Evolutionary conservation across 2,329 filamentous ascomycete genomes (phyloP), one percentile per base, ranked within the genome.

Genomic region (Fusarium brevicatenulatum): DNA sequence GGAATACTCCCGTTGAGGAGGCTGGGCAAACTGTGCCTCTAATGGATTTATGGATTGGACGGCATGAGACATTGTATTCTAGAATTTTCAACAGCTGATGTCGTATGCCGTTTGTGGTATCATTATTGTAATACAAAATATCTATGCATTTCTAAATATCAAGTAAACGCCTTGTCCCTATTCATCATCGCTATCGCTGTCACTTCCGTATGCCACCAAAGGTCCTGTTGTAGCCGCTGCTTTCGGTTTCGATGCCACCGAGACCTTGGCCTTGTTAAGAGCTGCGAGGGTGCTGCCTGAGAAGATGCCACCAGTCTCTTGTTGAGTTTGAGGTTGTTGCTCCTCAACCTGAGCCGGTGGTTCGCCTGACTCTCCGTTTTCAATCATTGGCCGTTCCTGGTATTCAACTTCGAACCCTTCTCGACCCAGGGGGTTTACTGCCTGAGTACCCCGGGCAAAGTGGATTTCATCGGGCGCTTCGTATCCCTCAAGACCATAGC

Each of bases 391-490:
- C 63, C 84, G 84, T 68, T 90, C 86, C 75, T 92, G 86, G 53
- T 91, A 86, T 78, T 93, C 91, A 34, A 91, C 81, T 72, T 92
- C 91, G 64, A 89, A 86, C 0, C 90, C 90, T 53, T 88, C 82
- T 42, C 89, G 83, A 3, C 89, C 89, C 6, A 84, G 78, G 2
- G 89, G 88, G 75, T 91, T 91, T 36, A 91, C 88, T 2, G 90
- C 89, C 72, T 91, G 90, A 74, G 90, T 89, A 40, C 95, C 94
- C 52, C 93, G 88, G 0, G 95, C 93, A 82, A 95, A 97, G 89
- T 97, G 97, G 32, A 99, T 91, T 71, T 96, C 92, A 80, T 99
- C 96, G 1, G 95, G 95, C 4, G 95, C 95, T 78, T 98, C 94
- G 80, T 98, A 98, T 2, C 95, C 95, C 61, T 95, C 89, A 50